Conservation (phyloP, 2,329 filamentous ascomycete species). For the Fusarium brevicatenulatum region DNA sequence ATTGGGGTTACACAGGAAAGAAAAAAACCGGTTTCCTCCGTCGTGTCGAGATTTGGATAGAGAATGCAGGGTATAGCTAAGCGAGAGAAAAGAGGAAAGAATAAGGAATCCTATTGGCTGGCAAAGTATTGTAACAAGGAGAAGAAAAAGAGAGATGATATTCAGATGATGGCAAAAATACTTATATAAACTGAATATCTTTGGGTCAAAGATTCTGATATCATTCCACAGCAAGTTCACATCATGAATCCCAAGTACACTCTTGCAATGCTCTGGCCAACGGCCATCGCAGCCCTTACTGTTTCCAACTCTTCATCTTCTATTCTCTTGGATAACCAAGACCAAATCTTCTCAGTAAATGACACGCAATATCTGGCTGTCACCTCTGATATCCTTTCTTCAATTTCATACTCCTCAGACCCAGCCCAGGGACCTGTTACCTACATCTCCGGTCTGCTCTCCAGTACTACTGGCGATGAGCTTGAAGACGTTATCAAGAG, state of each 20-base stretch:
- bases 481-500: neutral
- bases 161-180: fast-evolving
- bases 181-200: neutral
- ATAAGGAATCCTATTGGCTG: neutral
- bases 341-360: neutral
- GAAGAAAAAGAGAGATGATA: fast-evolving
- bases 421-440: neutral
- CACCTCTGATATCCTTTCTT: neutral
- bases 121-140: fast-evolving
- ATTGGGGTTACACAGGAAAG: no score
- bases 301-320: neutral
- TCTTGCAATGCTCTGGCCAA: neutral
- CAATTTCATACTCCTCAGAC: neutral
- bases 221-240: fast-evolving
- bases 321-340: neutral
- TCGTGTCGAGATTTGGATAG: no score
- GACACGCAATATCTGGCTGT: neutral
- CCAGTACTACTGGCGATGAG: neutral
- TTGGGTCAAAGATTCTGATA: fast-evolving
- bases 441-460: neutral
- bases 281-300: neutral
- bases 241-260: neutral
- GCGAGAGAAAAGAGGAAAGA: neutral
- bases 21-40: no score
- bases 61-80: neutral